A percentile compares a stretch with the other conserved stretches of the same genome.
Evolutionary conservation across 495 filamentous ascomycete genomes (phyloP).

Genomic region (Penicillium canescens): DNA sequence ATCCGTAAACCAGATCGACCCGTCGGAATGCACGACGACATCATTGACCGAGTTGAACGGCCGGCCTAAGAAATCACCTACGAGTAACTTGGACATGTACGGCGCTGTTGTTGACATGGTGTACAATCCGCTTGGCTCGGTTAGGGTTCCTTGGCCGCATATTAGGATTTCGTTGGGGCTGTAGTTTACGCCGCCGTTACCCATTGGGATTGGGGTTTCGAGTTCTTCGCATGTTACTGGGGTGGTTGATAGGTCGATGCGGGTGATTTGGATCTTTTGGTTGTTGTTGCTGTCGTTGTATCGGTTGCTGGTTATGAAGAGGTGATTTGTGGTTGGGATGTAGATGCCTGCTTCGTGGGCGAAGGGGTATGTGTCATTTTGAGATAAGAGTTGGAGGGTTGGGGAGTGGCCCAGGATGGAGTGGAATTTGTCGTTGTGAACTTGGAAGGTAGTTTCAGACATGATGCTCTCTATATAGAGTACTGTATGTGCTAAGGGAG

Average conservation of each 20-base stretch:
- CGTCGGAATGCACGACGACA: conserved; percentile 51
- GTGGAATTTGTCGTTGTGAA: conserved; percentile 30
- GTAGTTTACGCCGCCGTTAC: conserved; percentile 54
- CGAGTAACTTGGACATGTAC: conserved; percentile 16
- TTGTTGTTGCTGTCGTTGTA: conserved; percentile 10
- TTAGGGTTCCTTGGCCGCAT: conserved; percentile 54
- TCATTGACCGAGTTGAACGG: conserved; percentile 65
- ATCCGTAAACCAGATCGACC: conserved; percentile 65
- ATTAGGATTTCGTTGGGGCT: conserved; percentile 33
- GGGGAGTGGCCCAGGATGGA: conserved; percentile 31
- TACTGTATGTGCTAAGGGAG: too few relatives aligned
- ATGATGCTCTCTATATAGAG: not conserved
- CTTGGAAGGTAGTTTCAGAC: conserved; percentile 8
- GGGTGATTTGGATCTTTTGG: conserved; percentile 35
- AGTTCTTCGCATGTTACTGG: conserved; percentile 25
- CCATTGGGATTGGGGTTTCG: conserved; percentile 49
- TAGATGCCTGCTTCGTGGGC: conserved; percentile 67
- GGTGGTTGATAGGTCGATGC: conserved; percentile 25
- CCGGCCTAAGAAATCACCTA: conserved; percentile 54
- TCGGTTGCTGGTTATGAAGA: conserved; percentile 61
- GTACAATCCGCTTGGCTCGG: conserved; percentile 51
- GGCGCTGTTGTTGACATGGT: conserved; percentile 36
- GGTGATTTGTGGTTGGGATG: conserved; percentile 38
- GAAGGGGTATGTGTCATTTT: conserved; percentile 38
- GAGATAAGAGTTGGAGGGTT: conserved; percentile 28